Percentiles rank a stretch among this genome's conserved stretches.
Conservation (phyloP, 257 asterid genomes). For the Solanum lignicaule region DNA sequence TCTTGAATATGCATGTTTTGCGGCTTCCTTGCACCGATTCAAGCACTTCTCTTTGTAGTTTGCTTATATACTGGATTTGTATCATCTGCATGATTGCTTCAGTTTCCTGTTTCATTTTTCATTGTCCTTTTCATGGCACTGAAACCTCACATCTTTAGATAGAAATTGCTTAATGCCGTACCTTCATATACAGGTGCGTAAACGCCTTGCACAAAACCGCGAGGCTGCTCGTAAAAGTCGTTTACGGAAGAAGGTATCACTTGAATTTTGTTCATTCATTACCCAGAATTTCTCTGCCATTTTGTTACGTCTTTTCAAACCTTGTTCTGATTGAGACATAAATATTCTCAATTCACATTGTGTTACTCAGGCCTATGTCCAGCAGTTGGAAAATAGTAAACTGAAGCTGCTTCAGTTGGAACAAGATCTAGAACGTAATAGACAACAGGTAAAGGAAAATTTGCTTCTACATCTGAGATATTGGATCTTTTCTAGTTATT, state of each 20-base stretch:
- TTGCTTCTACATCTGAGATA: background rate
- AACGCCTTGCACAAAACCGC: slow-evolving; percentile 97
- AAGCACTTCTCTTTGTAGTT: background rate
- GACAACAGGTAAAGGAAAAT: slow-evolving; percentile 47
- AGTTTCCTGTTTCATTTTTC: background rate
- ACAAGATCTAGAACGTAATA: slow-evolving; percentile 68
- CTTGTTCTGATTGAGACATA: background rate
- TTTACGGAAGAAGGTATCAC: slow-evolving; percentile 58
- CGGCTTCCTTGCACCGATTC: background rate
- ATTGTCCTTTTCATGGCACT: background rate
- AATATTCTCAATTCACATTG: background rate
- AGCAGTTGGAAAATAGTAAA: slow-evolving; percentile 80
- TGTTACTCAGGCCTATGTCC: slow-evolving; percentile 73
- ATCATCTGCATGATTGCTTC: background rate
- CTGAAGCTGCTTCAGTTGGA: slow-evolving; percentile 71
- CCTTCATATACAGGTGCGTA: slow-evolving; percentile 37
- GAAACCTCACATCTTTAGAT: background rate
- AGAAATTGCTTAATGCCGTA: background rate
- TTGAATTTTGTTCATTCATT: background rate
- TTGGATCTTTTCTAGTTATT: background rate
- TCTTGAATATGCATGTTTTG: background rate
- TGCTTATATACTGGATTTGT: background rate
- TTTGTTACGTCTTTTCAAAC: background rate
- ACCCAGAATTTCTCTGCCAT: background rate
- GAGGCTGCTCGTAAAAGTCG: slow-evolving; percentile 98